Base-by-base conservation (phyloP, 2,329 filamentous ascomycete species). In the Chlorencoelia australis region DNA sequence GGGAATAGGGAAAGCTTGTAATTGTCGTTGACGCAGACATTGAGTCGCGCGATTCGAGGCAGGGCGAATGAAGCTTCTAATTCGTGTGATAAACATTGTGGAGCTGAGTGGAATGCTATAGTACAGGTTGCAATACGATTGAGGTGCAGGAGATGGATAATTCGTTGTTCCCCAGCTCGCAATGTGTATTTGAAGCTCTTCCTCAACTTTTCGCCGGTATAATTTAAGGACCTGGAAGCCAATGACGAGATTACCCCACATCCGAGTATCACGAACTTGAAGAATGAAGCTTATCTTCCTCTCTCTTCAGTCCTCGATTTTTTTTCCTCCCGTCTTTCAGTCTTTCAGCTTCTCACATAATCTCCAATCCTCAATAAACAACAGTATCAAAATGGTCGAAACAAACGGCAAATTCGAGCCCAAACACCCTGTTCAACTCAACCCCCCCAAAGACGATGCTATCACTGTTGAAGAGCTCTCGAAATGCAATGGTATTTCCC, bases 391-490 rank as follows among this genome's bases (percentile, higher is more conserved):
- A 26, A 10, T 18, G 2, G 14, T 28, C 38, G 33, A 30, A 44
- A 78, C 77, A 73, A 58, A 68, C 42, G 72, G 69, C 45, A 80
- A 73, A 50, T 93, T 93, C 52, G 80, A 83, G 57, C 85, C 86
- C 28, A 93, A 91, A 62, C 65, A 66, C 18, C 72, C 83, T 3
- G 79, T 91, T 42, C 64, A 78, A 39, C 74, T 98, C 41, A 69
- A 81, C 40, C 80, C 86, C 24, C 91, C 91, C 10, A 96, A 93
- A 64, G 73, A 86, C 56, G 88, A 95, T 53, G 73, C 74, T 24
- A 95, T 98, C 52, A 78, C 79, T n/a, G 54, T 70, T 2, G 83
- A 91, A 40, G 78, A 89, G 51, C 70, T 98, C 44, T 69, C 79
- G 25, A 80, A 82, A 58, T 86, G 85, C 51, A 76, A 91, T 57